A percentile compares a stretch with the other conserved stretches of the same genome.
These are phyloP conservation scores for Cyclostephanos invisitatus DNA, from an alignment of 108 stramenopile species.

Conservation along the genomic window DNA sequence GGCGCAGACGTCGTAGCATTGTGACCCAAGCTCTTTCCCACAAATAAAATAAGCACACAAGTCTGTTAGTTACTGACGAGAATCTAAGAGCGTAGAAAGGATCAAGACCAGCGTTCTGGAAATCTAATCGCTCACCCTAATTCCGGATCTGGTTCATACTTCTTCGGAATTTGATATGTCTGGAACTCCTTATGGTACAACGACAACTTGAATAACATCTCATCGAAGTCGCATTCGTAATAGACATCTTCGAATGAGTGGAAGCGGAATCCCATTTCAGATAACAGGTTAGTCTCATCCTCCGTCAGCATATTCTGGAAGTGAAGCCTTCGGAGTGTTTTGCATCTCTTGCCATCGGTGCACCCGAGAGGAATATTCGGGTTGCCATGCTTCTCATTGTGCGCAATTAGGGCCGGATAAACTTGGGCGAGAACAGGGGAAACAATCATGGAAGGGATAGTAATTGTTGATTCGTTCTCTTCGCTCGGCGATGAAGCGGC, in stretches of 20 bases:
- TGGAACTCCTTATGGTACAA: conserved; percentile 54
- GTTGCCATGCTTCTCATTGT: conserved; percentile 63
- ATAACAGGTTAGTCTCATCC: conserved; percentile 55
- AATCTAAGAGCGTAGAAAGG: not conserved
- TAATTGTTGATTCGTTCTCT: conserved; percentile 3
- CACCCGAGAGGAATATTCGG: conserved; percentile 80
- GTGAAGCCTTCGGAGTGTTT: conserved; percentile 64
- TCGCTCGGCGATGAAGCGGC: conserved; percentile 7
- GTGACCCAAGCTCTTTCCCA: conserved; percentile 70
- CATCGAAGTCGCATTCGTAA: conserved; percentile 73
- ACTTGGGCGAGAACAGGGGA: conserved; percentile 68
- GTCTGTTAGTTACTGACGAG: not conserved
- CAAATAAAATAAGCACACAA: not conserved
- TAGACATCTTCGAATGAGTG: conserved; percentile 81
- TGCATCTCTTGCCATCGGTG: conserved; percentile 63
- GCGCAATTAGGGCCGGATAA: conserved; percentile 56
- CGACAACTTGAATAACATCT: conserved; percentile 54
- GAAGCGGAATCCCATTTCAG: conserved; percentile 64
- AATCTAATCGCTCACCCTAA: conserved; percentile 37
- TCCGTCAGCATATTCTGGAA: conserved; percentile 68
- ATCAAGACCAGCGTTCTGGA: not conserved
- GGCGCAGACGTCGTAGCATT: conserved; percentile 64
- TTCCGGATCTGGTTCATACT: conserved; percentile 76
- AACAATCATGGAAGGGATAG: conserved; percentile 27
- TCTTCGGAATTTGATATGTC: conserved; percentile 83